Evolutionary conservation across 768 basidiomycete species (phyloP).

Genomic region (Dioszegia hungarica): DNA sequence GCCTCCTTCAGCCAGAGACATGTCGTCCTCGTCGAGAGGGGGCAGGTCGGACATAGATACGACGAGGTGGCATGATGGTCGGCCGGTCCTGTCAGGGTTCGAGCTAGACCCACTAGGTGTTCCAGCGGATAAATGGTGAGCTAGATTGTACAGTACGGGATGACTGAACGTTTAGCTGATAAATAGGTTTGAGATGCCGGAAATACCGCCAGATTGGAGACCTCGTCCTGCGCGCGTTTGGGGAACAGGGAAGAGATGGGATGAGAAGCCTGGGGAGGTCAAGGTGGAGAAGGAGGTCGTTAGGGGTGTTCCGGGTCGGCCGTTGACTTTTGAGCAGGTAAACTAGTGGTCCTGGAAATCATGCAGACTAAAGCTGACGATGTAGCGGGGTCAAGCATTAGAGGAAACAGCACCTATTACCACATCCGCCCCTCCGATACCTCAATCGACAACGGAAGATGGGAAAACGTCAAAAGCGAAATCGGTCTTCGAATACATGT

Average conservation of each 20-base stretch:
- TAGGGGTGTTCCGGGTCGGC: constrained; percentile 53
- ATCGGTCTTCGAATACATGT: constrained; percentile 92
- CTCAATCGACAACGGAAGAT: constrained; percentile 52
- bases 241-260: constrained; percentile 50
- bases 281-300: constrained; percentile 31
- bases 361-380: background rate
- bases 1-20: background rate
- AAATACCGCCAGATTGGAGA: constrained; percentile 76
- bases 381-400: constrained; percentile 71
- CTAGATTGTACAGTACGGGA: background rate
- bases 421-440: background rate
- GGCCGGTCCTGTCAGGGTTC: constrained; percentile 70
- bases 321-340: constrained; percentile 70
- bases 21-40: background rate
- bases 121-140: constrained; percentile 47
- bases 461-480: constrained; percentile 53
- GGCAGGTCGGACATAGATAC: background rate
- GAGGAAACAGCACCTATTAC: constrained; percentile 53
- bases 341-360: constrained; percentile 30
- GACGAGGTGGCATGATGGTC: constrained; percentile 66
- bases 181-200: constrained; percentile 74
- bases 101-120: constrained; percentile 53
- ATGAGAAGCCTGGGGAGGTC: constrained; percentile 26
- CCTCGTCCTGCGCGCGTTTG: constrained; percentile 79
- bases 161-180: background rate